phyloP scores from a whole-genome alignment of 768 basidiomycete genomes.

The Psilocybe cyanescens region DNA sequence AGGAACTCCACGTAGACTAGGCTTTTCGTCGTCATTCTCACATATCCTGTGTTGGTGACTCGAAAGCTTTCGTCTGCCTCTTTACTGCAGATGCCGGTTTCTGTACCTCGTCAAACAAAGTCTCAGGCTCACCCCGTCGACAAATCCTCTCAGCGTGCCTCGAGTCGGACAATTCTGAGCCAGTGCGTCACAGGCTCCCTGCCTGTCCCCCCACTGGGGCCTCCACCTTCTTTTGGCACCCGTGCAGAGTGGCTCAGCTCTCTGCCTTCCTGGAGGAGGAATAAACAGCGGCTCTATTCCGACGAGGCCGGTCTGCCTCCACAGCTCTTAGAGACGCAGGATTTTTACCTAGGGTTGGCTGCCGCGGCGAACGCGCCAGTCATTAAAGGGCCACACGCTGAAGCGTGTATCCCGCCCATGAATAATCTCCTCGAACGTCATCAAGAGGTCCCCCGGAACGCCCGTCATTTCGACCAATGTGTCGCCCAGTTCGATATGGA shows the following conservation, averaged over 20 bases:
- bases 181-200: slow-evolving; percentile 60
- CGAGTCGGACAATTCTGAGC: slow-evolving; percentile 48
- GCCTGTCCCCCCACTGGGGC: slow-evolving; percentile 61
- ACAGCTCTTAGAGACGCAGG: slow-evolving; percentile 36
- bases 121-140: slow-evolving; percentile 65
- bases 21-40: slow-evolving; percentile 43
- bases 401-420: slow-evolving; percentile 86
- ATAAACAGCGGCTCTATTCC: slow-evolving; percentile 69
- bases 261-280: slow-evolving; percentile 71
- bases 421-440: slow-evolving; percentile 27
- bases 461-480: slow-evolving; percentile 25
- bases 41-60: slow-evolving; percentile 45
- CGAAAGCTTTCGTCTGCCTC: slow-evolving; percentile 41
- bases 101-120: slow-evolving; percentile 67
- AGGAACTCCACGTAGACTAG: slow-evolving; percentile 47
- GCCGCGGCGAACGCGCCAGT: slow-evolving; percentile 76
- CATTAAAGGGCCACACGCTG: slow-evolving; percentile 86
- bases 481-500: slow-evolving; percentile 31
- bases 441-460: slow-evolving; percentile 14
- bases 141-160: slow-evolving; percentile 57
- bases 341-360: slow-evolving; percentile 78
- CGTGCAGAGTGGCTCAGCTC: slow-evolving; percentile 78
- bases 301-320: slow-evolving; percentile 49
- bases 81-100: slow-evolving; percentile 82
- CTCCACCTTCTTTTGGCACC: slow-evolving; percentile 65